A percentile compares a stretch with the other conserved stretches of the same genome.
These are phyloP conservation scores for Cyberlindnera misumaiensis DNA, from an alignment of 805 yeast genomes.

Conservation along the genomic window DNA sequence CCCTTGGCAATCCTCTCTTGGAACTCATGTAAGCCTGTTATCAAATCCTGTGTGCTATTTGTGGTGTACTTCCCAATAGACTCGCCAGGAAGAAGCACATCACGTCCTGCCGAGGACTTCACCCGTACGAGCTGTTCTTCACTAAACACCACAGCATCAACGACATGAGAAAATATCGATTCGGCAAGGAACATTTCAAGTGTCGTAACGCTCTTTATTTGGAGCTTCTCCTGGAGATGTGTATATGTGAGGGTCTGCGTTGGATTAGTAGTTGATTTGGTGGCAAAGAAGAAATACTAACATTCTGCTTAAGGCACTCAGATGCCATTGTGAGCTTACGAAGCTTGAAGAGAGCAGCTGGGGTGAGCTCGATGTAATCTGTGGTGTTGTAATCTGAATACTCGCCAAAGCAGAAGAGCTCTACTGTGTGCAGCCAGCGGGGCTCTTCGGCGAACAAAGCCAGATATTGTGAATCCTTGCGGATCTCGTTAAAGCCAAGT, in stretches of 20 bases:
- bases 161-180: conserved; percentile 10
- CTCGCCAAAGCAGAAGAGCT: conserved; percentile 22
- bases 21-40: conserved; percentile 12
- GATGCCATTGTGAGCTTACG: conserved; percentile 17
- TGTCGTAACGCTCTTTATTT: neutral
- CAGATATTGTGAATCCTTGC: conserved; percentile 4
- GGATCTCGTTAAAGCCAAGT: conserved; percentile 21
- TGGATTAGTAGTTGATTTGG: no score
- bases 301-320: conserved; percentile 14
- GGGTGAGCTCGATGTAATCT: conserved; percentile 11
- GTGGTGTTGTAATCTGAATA: conserved; percentile 10
- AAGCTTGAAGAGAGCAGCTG: conserved; percentile 13
- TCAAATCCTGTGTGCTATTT: conserved; percentile 6
- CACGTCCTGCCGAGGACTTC: conserved; percentile 18
- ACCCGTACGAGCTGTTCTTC: conserved; percentile 15
- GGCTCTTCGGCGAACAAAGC: conserved; percentile 4
- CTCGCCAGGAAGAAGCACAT: conserved; percentile 16
- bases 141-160: conserved; percentile 17
- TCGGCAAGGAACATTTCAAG: conserved; percentile 8
- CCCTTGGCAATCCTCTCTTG: conserved; percentile 10
- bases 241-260: conserved; percentile 12
- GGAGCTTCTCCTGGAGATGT: conserved; percentile 8
- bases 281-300: conserved; percentile 1
- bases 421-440: conserved; percentile 15
- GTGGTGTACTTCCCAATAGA: conserved; percentile 1